Percentiles rank a stretch among this genome's conserved stretches.
phyloP scores from a whole-genome alignment of 1,284 basidiomycete species.

The Meripilus lineatus region DNA sequence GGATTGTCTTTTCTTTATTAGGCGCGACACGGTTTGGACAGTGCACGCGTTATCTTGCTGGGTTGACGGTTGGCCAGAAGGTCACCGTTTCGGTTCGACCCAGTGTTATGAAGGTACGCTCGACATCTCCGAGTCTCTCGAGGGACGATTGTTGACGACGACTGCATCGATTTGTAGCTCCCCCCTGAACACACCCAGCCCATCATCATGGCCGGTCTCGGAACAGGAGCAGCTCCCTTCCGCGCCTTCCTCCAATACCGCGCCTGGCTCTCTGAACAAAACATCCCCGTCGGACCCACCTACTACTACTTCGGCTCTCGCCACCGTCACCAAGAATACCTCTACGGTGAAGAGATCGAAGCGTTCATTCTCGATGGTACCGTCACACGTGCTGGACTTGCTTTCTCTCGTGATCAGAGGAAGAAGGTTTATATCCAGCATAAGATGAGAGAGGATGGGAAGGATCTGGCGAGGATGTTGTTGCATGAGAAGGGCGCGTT shows the following conservation, averaged over 20 bases:
- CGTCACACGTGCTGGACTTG: conserved; percentile 87
- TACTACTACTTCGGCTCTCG: conserved; percentile 99
- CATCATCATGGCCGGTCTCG: conserved; percentile 97
- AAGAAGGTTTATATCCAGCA: conserved; percentile 98
- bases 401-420: conserved; percentile 92
- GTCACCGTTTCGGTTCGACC: conserved; percentile 98
- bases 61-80: conserved; percentile 81
- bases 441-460: conserved; percentile 92
- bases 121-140: no score
- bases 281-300: conserved; percentile 81
- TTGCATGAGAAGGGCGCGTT: conserved; percentile 76
- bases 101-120: conserved; percentile 98
- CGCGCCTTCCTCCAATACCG: conserved; percentile 97
- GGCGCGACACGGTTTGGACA: conserved; percentile 85
- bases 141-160: no score
- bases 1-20: no score
- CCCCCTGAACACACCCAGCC: conserved; percentile 85
- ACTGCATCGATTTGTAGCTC: conserved; percentile 60
- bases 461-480: conserved; percentile 72
- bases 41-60: conserved; percentile 92
- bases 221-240: conserved; percentile 98
- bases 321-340: conserved; percentile 90
- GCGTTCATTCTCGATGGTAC: conserved; percentile 79
- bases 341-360: conserved; percentile 93
- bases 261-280: conserved; percentile 75